Evolutionary conservation across 1,284 basidiomycete species (phyloP), one percentile per base, ranked within the genome.

Genomic region (Mycosarcoma maydis): DNA sequence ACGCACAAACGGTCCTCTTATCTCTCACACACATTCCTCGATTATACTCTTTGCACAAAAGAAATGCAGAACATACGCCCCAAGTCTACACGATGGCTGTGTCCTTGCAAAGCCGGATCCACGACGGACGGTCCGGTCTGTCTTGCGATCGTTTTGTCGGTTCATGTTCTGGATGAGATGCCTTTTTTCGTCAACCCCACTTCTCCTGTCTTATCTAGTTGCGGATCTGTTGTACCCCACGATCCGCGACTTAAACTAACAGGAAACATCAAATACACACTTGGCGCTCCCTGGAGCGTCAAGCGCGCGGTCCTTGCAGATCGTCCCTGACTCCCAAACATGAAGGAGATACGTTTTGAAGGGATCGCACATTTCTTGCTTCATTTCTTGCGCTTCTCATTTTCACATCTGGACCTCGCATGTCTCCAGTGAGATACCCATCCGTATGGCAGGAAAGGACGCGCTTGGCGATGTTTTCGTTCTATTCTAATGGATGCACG

Each of bases 301-400:
- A n/a, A n/a, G n/a, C n/a, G n/a, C n/a, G n/a, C 42, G 65, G 66
- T 50, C 61, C 64, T 72, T 73, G 75, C 75, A 76, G 75, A 76
- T 76, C 75, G 72, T 50, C 57, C 60, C 54, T 37, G 56, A 64
- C 17, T 30, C 38, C 43, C 42, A 50, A 39, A 29, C 11, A 45
- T 55, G 57, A 62, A 44, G 36, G 68, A 55, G 41, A 40, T 22
- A 62, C 70, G 72, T 76, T 76, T 74, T 76, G 72, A 76, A 76
- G 72, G 66, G 48, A 55, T 62, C 65, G 37, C 58, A 74, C 75
- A 76, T 61, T 30, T 20, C 7, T 29, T 16, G 19, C 10, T 37
- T 26, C 23, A 6, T 29, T 22, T 7, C 23, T 26, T 13, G 17
- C 17, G 4, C 8, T 37, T n/a, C 6, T 16, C 9, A 20, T 20